Percentiles rank a stretch among this genome's conserved stretches.
Evolutionary conservation across 192 early-diverging fungal species (phyloP).

Genomic region (Lobosporangium transversale): DNA sequence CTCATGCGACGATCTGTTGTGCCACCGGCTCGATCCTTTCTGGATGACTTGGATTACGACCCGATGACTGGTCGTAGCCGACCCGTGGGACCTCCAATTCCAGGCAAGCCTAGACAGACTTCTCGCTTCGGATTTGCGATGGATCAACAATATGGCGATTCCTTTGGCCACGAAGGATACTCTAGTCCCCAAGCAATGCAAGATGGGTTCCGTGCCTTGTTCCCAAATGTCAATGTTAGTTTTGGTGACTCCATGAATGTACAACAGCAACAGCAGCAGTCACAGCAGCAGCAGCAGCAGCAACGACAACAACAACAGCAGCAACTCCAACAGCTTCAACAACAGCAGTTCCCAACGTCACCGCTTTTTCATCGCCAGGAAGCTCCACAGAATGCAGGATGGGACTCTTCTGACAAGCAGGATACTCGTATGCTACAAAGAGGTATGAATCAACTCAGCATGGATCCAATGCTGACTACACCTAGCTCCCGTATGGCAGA

Average conservation of each 20-base stretch:
- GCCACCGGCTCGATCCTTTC: constrained; percentile 15
- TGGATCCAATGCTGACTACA: constrained; percentile 35
- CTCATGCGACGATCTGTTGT: constrained; percentile 32
- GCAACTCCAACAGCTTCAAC: constrained; percentile 26
- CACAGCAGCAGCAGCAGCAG: constrained; percentile 27
- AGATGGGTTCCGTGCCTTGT: constrained; percentile 63
- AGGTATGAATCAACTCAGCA: constrained; percentile 30
- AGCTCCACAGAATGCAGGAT: constrained; percentile 4
- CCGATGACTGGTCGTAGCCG: constrained; percentile 24
- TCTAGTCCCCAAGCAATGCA: constrained; percentile 52
- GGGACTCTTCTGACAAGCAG: constrained; percentile 27
- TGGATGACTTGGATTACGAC: constrained; percentile 40
- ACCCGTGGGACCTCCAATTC: constrained; percentile 40
- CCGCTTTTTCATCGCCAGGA: constrained; percentile 31
- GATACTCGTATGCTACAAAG: constrained; percentile 17
- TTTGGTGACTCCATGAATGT: constrained; percentile 48
- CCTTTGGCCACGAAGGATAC: constrained; percentile 24
- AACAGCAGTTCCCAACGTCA: constrained; percentile 11
- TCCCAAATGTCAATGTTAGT: constrained; percentile 68
- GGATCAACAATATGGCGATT: constrained; percentile 39
- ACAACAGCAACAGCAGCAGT: constrained; percentile 34
- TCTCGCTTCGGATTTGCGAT: constrained; percentile 61
- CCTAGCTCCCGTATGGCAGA: constrained; percentile 48
- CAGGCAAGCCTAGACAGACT: constrained; percentile 53
- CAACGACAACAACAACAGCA: constrained; percentile 28